Evolutionary conservation across 2,329 filamentous ascomycete species (phyloP).

Genomic region (Penicillium sp.): DNA sequence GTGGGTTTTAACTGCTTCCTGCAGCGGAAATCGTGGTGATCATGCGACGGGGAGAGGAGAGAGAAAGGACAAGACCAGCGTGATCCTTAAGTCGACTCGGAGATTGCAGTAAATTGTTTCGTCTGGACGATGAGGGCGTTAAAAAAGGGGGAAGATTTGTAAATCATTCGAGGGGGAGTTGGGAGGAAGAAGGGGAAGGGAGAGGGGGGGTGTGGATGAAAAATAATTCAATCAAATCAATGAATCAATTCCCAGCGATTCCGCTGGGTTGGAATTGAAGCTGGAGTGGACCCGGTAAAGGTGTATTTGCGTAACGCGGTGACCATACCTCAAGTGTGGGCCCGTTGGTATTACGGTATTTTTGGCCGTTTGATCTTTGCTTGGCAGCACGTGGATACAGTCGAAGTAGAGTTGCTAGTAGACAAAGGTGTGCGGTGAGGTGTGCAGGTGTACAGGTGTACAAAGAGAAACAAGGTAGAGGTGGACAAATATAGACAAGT

Average conservation of each 20-base stretch:
- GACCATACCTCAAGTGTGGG: not conserved
- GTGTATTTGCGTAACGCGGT: not conserved
- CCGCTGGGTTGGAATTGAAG: constrained; percentile 27
- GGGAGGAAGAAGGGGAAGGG: constrained; percentile 8
- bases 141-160: not conserved
- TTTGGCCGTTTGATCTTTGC: not conserved
- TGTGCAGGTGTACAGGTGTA: too few relatives aligned
- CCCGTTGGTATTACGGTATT: constrained; percentile 7
- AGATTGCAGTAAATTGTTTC: too few relatives aligned
- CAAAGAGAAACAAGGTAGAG: too few relatives aligned
- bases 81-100: constrained; percentile 19
- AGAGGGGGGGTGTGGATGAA: constrained; percentile 5
- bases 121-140: not conserved
- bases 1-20: constrained; percentile 26
- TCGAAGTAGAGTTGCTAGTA: too few relatives aligned
- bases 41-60: constrained; percentile 22
- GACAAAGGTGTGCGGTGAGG: too few relatives aligned
- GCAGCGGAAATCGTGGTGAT: constrained; percentile 30
- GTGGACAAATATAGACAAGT: too few relatives aligned
- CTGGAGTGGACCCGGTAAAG: constrained; percentile 27
- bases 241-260: constrained; percentile 29
- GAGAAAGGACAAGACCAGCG: constrained; percentile 25
- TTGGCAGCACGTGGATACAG: constrained; percentile 3
- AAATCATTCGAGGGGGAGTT: not conserved
- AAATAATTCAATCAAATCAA: constrained; percentile 32